Evolutionary conservation across 179 eudicot species (phyloP), one percentile per base, ranked within the genome.

Genomic region (Silene coronaria): DNA sequence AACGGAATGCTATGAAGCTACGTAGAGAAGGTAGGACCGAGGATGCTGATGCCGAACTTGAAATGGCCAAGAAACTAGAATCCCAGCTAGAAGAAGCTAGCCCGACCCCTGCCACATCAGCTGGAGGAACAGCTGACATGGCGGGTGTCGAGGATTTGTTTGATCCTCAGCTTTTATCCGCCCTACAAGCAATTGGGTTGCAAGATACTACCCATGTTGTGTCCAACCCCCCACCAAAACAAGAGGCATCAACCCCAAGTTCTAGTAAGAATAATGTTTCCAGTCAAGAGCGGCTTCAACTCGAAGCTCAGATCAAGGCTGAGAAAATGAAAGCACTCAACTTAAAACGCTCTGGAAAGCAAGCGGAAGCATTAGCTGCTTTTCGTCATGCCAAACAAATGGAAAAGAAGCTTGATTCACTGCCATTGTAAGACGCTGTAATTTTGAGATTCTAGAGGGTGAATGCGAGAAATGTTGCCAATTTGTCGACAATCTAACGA

Each of bases 121-220:
- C 70, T 42, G 82, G 59, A 23, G 87, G 82, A 27, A 60, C 84
- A 23, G 81, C 74, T 59, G 89, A 82, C 58, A 91, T 84, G 85
- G 86, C 86, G 1, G 79, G 83, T 2, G 84, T 95, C 51, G 99
- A 92, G 82, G 96, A 88, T 84, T 82, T 95, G 81, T 91, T 94
- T 16, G 97, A 94, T 81, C 97, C 98, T 83, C 96, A 94, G 76
- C 91, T 94, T 74, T 67, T 94, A 80, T 86, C 95, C 13, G 97
- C 97, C 70, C 82, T 94, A 75, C 89, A 81, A 81, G 89, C 94
- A 59, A 81, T 92, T 24, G 98, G 97, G 65, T 57, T 94, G 70
- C 89, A 88, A 61, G 85, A 85, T 77, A 80, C 79, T n/a, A n/a
- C 59, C 12, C 72, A 51, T 51, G 57, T 23, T 19, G 76, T 28